Evolutionary conservation across 1,284 basidiomycete species (phyloP).

Genomic region (Puccinia brachypodii): DNA sequence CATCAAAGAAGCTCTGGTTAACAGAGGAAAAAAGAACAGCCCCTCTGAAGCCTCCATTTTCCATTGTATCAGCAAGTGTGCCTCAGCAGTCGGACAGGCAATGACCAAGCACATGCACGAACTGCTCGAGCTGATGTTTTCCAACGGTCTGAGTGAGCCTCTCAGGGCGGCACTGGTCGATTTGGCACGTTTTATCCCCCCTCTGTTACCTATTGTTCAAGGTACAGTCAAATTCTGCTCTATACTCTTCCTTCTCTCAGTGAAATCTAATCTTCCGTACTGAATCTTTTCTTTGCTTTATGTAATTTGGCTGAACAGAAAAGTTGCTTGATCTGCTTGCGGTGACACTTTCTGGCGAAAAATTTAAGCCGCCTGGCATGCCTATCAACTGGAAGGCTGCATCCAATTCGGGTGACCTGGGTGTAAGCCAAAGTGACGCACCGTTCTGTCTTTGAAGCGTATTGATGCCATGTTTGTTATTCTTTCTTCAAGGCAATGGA

Average conservation of each 20-base stretch:
- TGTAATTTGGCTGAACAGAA: slow-evolving; percentile 61
- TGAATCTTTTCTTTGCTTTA: not conserved
- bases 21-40: slow-evolving; percentile 86
- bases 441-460: slow-evolving; percentile 59
- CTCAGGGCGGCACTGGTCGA: slow-evolving; percentile 80
- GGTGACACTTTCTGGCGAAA: slow-evolving; percentile 73
- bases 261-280: slow-evolving; percentile 9
- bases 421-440: slow-evolving; percentile 57
- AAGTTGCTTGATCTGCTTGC: slow-evolving; percentile 82
- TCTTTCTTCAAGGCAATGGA: slow-evolving; percentile 27
- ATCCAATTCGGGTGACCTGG: slow-evolving; percentile 33
- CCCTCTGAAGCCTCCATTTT: slow-evolving; percentile 94
- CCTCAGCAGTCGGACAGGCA: slow-evolving; percentile 90
- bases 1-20: slow-evolving; percentile 82
- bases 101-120: slow-evolving; percentile 94
- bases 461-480: not conserved
- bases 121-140: slow-evolving; percentile 94
- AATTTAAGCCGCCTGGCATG: slow-evolving; percentile 81
- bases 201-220: slow-evolving; percentile 88
- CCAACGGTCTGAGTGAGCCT: slow-evolving; percentile 86
- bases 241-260: slow-evolving; percentile 46
- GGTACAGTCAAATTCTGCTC: slow-evolving; percentile 61
- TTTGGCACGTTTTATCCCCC: slow-evolving; percentile 85
- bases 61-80: slow-evolving; percentile 95
- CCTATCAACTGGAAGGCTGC: slow-evolving; percentile 53